Percentiles rank a stretch among this genome's conserved stretches.
phyloP scores from a whole-genome alignment of 2,329 filamentous ascomycete genomes.

The Penicillium sp. region DNA sequence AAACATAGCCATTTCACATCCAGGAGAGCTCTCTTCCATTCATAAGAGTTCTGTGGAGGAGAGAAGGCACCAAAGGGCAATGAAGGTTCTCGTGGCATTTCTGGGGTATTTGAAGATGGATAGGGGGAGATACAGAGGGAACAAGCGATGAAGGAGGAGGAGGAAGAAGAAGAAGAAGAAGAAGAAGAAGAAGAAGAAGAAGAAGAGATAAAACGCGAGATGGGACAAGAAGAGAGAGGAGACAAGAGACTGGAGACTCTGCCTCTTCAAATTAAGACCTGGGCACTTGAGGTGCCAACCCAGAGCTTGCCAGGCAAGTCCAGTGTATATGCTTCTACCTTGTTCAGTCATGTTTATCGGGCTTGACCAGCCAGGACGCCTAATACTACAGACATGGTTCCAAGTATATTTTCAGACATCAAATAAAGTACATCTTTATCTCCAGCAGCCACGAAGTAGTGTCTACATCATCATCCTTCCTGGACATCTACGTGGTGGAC shows the following conservation, averaged over 20 bases:
- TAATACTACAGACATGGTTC: not conserved
- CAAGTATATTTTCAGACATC: not conserved
- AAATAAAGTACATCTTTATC: not conserved
- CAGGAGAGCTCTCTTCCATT: conserved; percentile 38
- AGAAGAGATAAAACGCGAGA: not conserved
- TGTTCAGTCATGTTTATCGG: not conserved
- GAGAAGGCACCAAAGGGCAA: conserved; percentile 20
- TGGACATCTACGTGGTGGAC: not conserved
- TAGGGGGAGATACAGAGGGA: no score
- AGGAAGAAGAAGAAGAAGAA: not conserved
- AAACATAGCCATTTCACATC: conserved; percentile 40
- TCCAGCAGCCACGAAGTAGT: not conserved
- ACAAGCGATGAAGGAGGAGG: not conserved
- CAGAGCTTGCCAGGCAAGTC: not conserved
- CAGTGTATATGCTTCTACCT: not conserved
- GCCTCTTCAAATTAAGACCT: not conserved
- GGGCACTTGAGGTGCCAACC: not conserved
- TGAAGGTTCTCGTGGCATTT: conserved; percentile 4
- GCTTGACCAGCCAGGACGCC: not conserved
- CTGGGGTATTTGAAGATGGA: not conserved
- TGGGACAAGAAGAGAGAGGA: not conserved
- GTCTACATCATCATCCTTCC: not conserved
- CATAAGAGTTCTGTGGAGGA: conserved; percentile 21
- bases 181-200: not conserved
- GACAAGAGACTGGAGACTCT: not conserved